These are phyloP conservation scores for Aspergillus ostianus DNA, from an alignment of 495 filamentous ascomycete genomes.

Conservation along the genomic window DNA sequence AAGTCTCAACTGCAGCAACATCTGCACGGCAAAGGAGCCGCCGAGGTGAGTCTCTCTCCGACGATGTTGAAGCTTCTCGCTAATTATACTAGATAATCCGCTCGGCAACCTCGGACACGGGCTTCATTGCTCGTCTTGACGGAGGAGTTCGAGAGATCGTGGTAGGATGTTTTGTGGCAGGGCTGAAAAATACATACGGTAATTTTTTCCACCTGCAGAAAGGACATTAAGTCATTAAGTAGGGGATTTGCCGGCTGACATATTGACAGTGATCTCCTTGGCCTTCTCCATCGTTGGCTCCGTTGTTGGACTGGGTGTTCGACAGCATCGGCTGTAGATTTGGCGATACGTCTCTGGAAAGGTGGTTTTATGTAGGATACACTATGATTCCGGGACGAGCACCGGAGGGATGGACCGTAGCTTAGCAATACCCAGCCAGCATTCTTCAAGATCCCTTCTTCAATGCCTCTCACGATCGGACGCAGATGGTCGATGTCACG, in stretches of 20 bases:
- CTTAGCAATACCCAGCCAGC: no score
- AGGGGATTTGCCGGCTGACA: not conserved
- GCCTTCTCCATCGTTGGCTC: constrained; percentile 29
- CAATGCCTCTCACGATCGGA: no score
- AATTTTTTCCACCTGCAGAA: no score
- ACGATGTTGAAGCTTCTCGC: not conserved
- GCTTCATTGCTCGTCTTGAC: constrained; percentile 34
- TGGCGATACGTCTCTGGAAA: not conserved
- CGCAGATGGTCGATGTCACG: not conserved
- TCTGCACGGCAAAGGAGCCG: constrained; percentile 28
- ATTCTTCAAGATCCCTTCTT: no score
- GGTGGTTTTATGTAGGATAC: no score
- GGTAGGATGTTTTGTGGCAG: constrained; percentile 32
- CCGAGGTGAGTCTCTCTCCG: constrained; percentile 19
- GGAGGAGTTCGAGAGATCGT: constrained; percentile 35
- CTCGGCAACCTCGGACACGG: constrained; percentile 35
- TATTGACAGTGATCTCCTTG: constrained; percentile 30
- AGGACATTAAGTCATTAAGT: no score
- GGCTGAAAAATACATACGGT: constrained; percentile 39
- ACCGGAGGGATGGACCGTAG: no score
- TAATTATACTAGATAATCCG: constrained; percentile 30
- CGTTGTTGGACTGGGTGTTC: constrained; percentile 27
- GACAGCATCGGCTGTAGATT: constrained; percentile 29
- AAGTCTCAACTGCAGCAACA: constrained; percentile 26
- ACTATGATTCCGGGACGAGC: no score